Evolutionary conservation across 2,329 filamentous ascomycete genomes (phyloP).

Genomic region (Salinomyces thailandicus): DNA sequence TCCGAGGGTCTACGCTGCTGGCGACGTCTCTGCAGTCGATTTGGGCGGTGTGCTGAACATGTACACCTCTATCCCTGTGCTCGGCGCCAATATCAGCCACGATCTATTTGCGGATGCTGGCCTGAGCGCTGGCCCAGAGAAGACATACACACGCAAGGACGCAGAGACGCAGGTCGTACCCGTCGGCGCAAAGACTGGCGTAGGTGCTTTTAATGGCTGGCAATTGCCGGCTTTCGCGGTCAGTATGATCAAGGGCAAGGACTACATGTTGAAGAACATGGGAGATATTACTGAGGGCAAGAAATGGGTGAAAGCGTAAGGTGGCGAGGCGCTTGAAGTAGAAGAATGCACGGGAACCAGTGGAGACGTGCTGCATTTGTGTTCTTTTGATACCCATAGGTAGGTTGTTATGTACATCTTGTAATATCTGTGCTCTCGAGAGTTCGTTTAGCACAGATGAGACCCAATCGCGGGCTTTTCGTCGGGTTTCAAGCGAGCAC

Average conservation of each 20-base stretch:
- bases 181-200: conserved; percentile 22
- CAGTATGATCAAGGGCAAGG: conserved; percentile 26
- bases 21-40: conserved; percentile 37
- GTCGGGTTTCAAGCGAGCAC: too few species aligned
- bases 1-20: conserved; percentile 38
- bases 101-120: conserved; percentile 31
- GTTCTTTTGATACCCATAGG: too few species aligned
- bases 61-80: conserved; percentile 29
- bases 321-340: background rate
- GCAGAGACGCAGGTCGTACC: conserved; percentile 25
- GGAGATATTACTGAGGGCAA: conserved; percentile 18
- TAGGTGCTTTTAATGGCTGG: conserved; percentile 27
- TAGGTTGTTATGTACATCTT: too few species aligned
- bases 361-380: too few species aligned
- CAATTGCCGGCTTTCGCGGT: conserved; percentile 27
- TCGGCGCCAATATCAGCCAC: conserved; percentile 36
- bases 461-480: too few species aligned
- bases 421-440: too few species aligned
- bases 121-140: conserved; percentile 15
- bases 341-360: too few species aligned
- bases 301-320: conserved; percentile 19
- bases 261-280: conserved; percentile 25
- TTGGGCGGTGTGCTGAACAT: conserved; percentile 35
- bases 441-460: too few species aligned
- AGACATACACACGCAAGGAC: conserved; percentile 18